Evolutionary conservation across 768 basidiomycete species (phyloP), one percentile per base, ranked within the genome.

Genomic region (Tylopilus felleus): DNA sequence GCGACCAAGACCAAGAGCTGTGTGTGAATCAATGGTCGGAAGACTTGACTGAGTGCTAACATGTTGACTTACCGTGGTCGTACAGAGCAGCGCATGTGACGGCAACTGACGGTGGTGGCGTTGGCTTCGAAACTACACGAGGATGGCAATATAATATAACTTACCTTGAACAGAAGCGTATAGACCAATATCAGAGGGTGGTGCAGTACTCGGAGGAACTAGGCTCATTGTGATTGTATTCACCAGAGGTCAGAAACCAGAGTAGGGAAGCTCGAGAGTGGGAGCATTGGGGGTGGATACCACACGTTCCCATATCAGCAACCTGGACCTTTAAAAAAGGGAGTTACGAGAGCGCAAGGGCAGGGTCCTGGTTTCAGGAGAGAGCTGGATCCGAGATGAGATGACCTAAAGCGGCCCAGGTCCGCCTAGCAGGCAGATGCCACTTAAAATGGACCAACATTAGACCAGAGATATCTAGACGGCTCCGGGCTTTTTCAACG

Each of bases 41-140:
- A 21, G 35, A 23, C 45, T 27, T 25, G 14, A 27, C 41, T 25
- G 31, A 42, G 28, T 14, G 21, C 7, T 16, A 35, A n/a, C 16
- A 50, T 8, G 19, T 22, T 7, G 42, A 33, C 57, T 54, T 51
- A 62, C 68, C 59, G 16, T 70, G 68, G 52, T 70, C 68, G 41
- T 70, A 71, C 14, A 70, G 43, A 46, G 54, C 68, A 40, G 58
- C 64, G 27, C 55, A 47, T 27, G 68, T 56, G 27, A 68, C 64
- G 13, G 68, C 70, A 61, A 66, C 68, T 70, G 21, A 50, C 48
- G 50, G 33, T 42, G 43, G 53, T 36, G 48, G 50, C 33, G 48
- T 59, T 48, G 39, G 21, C 22, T 38, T 42, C 44, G n/a, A 51
- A 42, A 36, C 5, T 16, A 46, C 19, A 5, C 1, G 1, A 23